These are phyloP conservation scores for Pichia exigua DNA, from an alignment of 805 yeast species.

Conservation along the genomic window DNA sequence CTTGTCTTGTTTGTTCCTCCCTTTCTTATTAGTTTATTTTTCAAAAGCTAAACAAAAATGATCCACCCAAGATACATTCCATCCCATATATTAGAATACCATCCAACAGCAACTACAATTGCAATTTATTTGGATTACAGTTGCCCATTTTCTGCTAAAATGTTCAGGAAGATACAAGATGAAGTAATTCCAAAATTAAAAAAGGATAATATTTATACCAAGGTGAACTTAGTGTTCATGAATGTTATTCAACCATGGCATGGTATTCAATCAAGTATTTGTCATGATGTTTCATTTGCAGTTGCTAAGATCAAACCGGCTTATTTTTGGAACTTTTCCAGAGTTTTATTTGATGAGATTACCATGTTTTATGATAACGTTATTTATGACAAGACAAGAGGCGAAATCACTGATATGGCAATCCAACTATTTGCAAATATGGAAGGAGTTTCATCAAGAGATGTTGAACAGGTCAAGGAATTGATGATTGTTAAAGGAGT, in stretches of 20 bases:
- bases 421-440: conserved; percentile 35
- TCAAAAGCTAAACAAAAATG: conserved; percentile 6
- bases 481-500: conserved; percentile 16
- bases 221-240: conserved; percentile 54
- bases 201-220: conserved; percentile 33
- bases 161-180: conserved; percentile 47
- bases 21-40: neutral
- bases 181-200: conserved; percentile 47
- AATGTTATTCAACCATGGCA: conserved; percentile 93
- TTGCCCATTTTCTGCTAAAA: conserved; percentile 66
- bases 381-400: conserved; percentile 44
- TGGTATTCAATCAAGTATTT: conserved; percentile 50
- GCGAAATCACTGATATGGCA: conserved; percentile 46
- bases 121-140: conserved; percentile 68
- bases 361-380: conserved; percentile 54
- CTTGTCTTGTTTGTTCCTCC: neutral
- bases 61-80: conserved; percentile 18
- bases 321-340: conserved; percentile 50
- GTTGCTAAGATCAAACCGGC: conserved; percentile 51
- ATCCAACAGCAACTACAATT: conserved; percentile 28
- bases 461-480: conserved; percentile 27
- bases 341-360: conserved; percentile 48
- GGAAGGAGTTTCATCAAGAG: conserved; percentile 18
- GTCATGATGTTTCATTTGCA: conserved; percentile 67
- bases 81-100: conserved; percentile 17